Evolutionary conservation across 169 alveolate genomes (phyloP).

Genomic region (Plasmodium knowlesi): DNA sequence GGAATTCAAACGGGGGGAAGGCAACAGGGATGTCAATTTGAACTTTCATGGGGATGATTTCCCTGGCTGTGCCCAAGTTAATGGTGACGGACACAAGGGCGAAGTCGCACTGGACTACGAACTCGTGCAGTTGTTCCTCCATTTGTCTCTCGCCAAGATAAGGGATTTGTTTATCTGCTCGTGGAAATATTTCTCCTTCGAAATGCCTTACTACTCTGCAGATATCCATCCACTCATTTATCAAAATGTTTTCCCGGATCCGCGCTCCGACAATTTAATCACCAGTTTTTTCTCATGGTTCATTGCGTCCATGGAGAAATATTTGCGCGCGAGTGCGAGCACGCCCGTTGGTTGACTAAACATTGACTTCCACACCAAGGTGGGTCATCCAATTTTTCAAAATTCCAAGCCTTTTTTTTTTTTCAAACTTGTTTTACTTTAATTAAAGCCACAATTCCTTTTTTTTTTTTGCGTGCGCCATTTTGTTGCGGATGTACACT

Average conservation of each 20-base stretch:
- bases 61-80: background rate
- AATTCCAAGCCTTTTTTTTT: background rate
- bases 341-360: background rate
- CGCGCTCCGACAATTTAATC: conserved; percentile 10
- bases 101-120: conserved; percentile 34
- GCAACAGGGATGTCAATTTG: no score
- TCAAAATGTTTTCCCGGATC: conserved; percentile 42
- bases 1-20: background rate
- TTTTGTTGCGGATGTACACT: background rate
- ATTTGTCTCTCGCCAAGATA: conserved; percentile 42
- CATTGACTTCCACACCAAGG: background rate
- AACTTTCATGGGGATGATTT: background rate
- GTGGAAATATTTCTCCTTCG: conserved; percentile 71
- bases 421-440: background rate
- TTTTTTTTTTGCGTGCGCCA: conserved; percentile 3
- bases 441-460: background rate
- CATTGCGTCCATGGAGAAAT: conserved; percentile 33
- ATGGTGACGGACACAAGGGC: background rate
- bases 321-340: conserved; percentile 13
- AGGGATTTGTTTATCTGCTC: conserved; percentile 72
- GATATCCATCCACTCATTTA: conserved; percentile 66
- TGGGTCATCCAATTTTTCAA: background rate
- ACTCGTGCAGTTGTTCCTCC: conserved; percentile 33
- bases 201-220: conserved; percentile 46
- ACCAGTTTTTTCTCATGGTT: conserved; percentile 50